These are phyloP conservation scores for Bromus sterilis DNA, from an alignment of 176 grass and related monocot species.

Conservation along the genomic window DNA sequence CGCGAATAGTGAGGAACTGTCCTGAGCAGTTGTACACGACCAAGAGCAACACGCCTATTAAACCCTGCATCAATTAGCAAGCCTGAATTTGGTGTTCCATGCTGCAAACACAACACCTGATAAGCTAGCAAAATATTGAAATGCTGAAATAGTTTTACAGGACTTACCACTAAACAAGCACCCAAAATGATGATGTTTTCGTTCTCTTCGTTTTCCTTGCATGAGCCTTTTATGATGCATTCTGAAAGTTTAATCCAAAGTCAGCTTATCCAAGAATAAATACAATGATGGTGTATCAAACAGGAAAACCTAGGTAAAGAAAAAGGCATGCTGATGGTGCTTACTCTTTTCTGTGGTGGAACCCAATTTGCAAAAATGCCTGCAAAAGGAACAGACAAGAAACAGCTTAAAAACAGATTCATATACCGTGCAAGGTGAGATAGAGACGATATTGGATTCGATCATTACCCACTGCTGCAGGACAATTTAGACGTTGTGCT, in stretches of 20 bases:
- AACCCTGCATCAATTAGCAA: constrained; percentile 34
- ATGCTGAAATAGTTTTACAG: background rate
- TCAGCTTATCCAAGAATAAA: background rate
- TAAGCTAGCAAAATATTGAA: background rate
- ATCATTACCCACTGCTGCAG: constrained; percentile 78
- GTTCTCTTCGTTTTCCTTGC: constrained; percentile 28
- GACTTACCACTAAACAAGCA: constrained; percentile 54
- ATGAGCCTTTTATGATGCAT: constrained; percentile 53
- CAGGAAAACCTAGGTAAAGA: too few relatives aligned
- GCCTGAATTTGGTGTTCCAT: background rate
- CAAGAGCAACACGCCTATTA: constrained; percentile 50
- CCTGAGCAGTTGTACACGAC: constrained; percentile 90
- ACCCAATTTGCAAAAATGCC: constrained; percentile 77
- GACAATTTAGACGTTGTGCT: constrained; percentile 34
- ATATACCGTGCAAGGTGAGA: background rate
- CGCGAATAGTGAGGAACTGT: constrained; percentile 56
- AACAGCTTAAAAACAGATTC: background rate
- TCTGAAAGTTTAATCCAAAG: constrained; percentile 37
- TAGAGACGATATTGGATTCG: background rate
- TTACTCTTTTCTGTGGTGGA: constrained; percentile 60
- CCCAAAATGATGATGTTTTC: constrained; percentile 38
- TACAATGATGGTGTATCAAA: too few relatives aligned
- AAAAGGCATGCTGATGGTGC: background rate
- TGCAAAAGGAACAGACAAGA: constrained; percentile 38
- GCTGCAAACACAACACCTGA: background rate